Percentiles rank a stretch among this genome's conserved stretches.
These are phyloP conservation scores for Spirogloea muscicola DNA, from an alignment of 139 green algal genomes.

Conservation along the genomic window DNA sequence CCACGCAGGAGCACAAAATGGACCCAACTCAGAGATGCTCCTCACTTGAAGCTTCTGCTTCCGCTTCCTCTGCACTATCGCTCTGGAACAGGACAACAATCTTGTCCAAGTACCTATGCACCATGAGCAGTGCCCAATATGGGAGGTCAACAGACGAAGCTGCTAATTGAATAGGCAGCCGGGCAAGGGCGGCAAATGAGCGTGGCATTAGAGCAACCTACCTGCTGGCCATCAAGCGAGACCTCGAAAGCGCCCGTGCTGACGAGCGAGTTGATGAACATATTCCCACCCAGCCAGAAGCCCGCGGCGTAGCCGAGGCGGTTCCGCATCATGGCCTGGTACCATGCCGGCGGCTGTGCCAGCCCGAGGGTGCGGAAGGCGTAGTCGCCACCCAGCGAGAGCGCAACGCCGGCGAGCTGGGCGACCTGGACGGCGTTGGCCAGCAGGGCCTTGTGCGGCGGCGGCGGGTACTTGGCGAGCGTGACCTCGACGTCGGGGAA, in stretches of 20 bases:
- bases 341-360: neutral
- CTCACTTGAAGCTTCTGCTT: too few species aligned
- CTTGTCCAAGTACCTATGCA: too few species aligned
- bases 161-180: too few species aligned
- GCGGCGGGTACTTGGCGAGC: conserved; percentile 54
- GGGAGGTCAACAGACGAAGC: too few species aligned
- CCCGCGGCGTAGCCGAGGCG: conserved; percentile 37
- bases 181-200: too few species aligned
- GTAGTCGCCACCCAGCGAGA: conserved; percentile 50
- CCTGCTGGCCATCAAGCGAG: conserved; percentile 59
- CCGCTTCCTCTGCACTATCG: too few species aligned
- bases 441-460: conserved; percentile 16
- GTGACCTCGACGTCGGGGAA: conserved; percentile 56
- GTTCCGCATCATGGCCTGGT: conserved; percentile 35
- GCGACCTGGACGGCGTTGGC: conserved; percentile 34
- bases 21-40: too few species aligned
- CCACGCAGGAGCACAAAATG: too few species aligned
- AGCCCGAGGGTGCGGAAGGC: conserved; percentile 52
- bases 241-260: conserved; percentile 72
- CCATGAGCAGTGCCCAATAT: too few species aligned
- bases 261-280: conserved; percentile 52
- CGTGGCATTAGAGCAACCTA: too few species aligned
- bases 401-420: conserved; percentile 52
- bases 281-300: conserved; percentile 66
- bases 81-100: too few species aligned